Percentiles rank a stretch among this genome's conserved stretches.
These are phyloP conservation scores for Fraxinus dipetala DNA, from an alignment of 305 asterid species.

Conservation along the genomic window DNA sequence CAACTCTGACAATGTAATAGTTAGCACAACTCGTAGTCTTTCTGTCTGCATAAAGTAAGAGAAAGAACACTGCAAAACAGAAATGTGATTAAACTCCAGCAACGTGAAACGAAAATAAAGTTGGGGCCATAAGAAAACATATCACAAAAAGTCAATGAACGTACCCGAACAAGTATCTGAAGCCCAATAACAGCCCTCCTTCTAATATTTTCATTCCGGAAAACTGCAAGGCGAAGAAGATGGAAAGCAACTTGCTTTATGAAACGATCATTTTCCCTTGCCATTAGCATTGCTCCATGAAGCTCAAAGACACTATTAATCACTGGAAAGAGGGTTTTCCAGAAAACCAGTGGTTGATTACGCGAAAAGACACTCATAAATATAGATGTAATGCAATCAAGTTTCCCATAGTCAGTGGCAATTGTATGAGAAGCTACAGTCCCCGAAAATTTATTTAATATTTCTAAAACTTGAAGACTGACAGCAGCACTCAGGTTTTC, in stretches of 20 bases:
- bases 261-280: slow-evolving; percentile 97
- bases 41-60: slow-evolving; percentile 77
- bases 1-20: slow-evolving; percentile 92
- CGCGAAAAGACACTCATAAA: slow-evolving; percentile 82
- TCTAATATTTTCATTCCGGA: slow-evolving; percentile 81
- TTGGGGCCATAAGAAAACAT: slow-evolving; percentile 15
- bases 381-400: slow-evolving; percentile 88
- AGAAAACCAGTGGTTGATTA: slow-evolving; percentile 82
- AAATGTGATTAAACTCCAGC: slow-evolving; percentile 17
- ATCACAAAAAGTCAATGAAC: slow-evolving; percentile 19
- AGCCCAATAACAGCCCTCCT: slow-evolving; percentile 90
- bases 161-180: slow-evolving; percentile 92
- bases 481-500: slow-evolving; percentile 95
- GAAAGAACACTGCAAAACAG: slow-evolving; percentile 73
- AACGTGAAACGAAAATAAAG: slow-evolving; percentile 4
- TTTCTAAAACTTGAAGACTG: slow-evolving; percentile 90
- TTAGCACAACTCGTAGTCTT: slow-evolving; percentile 84
- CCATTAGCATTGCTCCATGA: slow-evolving; percentile 95
- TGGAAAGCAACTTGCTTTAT: slow-evolving; percentile 94
- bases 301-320: slow-evolving; percentile 76
- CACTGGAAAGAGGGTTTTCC: slow-evolving; percentile 88
- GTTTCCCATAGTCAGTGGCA: slow-evolving; percentile 97
- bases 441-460: slow-evolving; percentile 72
- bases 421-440: slow-evolving; percentile 76
- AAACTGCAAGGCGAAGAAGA: slow-evolving; percentile 94